Percentiles rank a stretch among this genome's conserved stretches.
phyloP scores from a whole-genome alignment of 345 rosid species.

The Gossypioides kirkii region DNA sequence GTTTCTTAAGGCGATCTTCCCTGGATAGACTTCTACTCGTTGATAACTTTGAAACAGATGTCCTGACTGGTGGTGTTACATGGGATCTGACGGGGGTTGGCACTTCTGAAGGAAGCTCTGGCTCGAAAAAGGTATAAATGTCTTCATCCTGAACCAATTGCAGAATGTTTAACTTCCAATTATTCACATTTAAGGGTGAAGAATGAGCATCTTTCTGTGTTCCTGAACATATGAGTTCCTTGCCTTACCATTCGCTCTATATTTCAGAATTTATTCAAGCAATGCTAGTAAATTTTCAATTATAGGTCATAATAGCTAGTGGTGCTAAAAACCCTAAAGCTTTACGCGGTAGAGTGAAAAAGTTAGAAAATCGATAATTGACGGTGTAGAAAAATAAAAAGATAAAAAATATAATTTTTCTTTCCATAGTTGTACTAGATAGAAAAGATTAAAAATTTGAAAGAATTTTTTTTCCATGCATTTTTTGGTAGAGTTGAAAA shows the following conservation, averaged over 20 bases:
- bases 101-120: slow-evolving; percentile 38
- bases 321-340: not conserved
- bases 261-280: not conserved
- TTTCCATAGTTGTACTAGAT: too few relatives aligned
- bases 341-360: too few relatives aligned
- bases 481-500: too few relatives aligned
- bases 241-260: not conserved
- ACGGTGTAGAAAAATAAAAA: too few relatives aligned
- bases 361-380: too few relatives aligned
- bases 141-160: slow-evolving; percentile 50
- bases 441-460: too few relatives aligned
- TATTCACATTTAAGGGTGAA: not conserved
- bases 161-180: not conserved
- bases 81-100: slow-evolving; percentile 12
- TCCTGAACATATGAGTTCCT: not conserved
- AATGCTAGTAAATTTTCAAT: not conserved
- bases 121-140: slow-evolving; percentile 20
- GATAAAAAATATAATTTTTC: too few relatives aligned
- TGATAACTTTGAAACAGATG: slow-evolving; percentile 17
- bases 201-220: too few relatives aligned
- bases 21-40: slow-evolving; percentile 16
- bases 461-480: too few relatives aligned
- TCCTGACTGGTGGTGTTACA: slow-evolving; percentile 13
- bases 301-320: not conserved
- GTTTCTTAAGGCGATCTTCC: slow-evolving; percentile 30